Evolutionary conservation across 805 yeast species (phyloP).

Genomic region (Aciculoconidium aculeatum): DNA sequence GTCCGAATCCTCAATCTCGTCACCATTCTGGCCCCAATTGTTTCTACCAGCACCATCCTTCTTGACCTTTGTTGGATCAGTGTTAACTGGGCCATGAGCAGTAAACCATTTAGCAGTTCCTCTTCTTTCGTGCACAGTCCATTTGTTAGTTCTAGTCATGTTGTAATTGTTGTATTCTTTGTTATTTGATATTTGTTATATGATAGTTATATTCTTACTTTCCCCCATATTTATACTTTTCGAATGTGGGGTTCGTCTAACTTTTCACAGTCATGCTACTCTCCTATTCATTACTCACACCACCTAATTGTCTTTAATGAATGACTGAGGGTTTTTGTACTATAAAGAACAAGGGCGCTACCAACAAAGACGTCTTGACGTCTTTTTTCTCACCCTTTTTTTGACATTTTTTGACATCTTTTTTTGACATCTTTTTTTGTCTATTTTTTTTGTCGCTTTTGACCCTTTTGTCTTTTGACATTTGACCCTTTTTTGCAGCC

Average conservation of each 20-base stretch:
- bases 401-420: too few relatives aligned
- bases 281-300: too few relatives aligned
- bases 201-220: not conserved
- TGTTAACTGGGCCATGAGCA: constrained; percentile 62
- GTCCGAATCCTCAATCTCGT: constrained; percentile 60
- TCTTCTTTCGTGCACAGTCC: constrained; percentile 61
- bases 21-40: constrained; percentile 85
- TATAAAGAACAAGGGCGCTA: too few relatives aligned
- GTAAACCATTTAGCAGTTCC: constrained; percentile 70
- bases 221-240: constrained; percentile 3
- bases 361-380: too few relatives aligned
- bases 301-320: too few relatives aligned
- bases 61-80: constrained; percentile 72
- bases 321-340: too few relatives aligned
- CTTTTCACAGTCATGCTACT: too few relatives aligned
- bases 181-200: not conserved
- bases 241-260: not conserved
- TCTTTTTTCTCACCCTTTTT: too few relatives aligned
- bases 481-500: too few relatives aligned
- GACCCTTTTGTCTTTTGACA: too few relatives aligned
- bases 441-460: too few relatives aligned
- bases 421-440: too few relatives aligned
- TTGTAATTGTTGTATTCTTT: constrained; percentile 1
- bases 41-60: constrained; percentile 82
- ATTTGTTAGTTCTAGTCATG: constrained; percentile 78